These are phyloP conservation scores for Cokeromyces recurvatus DNA, from an alignment of 371 early-diverging fungal species.

Conservation along the genomic window DNA sequence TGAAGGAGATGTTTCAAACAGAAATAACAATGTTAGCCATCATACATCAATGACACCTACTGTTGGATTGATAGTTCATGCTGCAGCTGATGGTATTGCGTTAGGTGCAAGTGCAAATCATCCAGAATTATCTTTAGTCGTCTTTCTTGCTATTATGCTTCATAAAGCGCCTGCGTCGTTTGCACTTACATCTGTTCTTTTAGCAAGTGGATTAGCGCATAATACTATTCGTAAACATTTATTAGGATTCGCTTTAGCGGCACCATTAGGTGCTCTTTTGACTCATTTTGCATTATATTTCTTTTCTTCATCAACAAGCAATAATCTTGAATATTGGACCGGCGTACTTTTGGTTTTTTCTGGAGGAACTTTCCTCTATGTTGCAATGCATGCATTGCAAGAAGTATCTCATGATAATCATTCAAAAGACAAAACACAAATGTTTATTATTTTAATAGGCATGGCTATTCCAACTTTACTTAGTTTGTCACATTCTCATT, in stretches of 20 bases:
- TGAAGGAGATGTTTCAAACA: constrained; percentile 15
- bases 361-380: constrained; percentile 90
- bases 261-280: constrained; percentile 79
- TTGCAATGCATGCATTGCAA: constrained; percentile 65
- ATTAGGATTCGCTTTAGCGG: constrained; percentile 74
- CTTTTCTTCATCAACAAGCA: constrained; percentile 22
- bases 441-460: constrained; percentile 21
- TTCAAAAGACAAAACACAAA: constrained; percentile 2
- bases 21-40: no score
- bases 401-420: constrained; percentile 15
- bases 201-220: constrained; percentile 66
- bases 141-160: constrained; percentile 93
- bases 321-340: constrained; percentile 68
- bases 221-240: constrained; percentile 70
- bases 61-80: constrained; percentile 90
- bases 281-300: constrained; percentile 58
- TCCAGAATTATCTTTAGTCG: constrained; percentile 76
- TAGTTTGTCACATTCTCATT: constrained; percentile 28
- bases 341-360: constrained; percentile 79
- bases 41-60: constrained; percentile 48
- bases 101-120: constrained; percentile 74
- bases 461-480: constrained; percentile 34
- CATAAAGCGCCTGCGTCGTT: constrained; percentile 96
- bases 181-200: constrained; percentile 79
- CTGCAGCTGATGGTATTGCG: constrained; percentile 93